These are phyloP conservation scores for Karstenula rhodostoma DNA, from an alignment of 2,329 filamentous ascomycete genomes.

Conservation along the genomic window DNA sequence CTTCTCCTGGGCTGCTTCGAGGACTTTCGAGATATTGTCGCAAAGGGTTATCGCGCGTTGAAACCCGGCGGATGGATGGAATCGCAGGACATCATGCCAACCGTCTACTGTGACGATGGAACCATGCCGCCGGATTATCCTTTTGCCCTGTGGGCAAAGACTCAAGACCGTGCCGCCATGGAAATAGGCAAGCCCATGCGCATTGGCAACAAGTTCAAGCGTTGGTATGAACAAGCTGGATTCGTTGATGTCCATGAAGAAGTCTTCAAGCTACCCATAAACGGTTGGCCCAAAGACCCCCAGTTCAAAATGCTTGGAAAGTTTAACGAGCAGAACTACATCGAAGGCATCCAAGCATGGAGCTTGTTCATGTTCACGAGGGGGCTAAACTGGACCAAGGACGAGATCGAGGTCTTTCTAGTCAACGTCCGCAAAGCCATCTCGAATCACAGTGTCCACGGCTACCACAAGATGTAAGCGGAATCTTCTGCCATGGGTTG, in stretches of 20 bases:
- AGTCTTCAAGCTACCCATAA: conserved; percentile 62
- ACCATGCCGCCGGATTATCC: conserved; percentile 60
- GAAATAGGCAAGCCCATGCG: conserved; percentile 58
- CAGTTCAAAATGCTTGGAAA: conserved; percentile 58
- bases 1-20: conserved; percentile 66
- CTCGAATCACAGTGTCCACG: conserved; percentile 50
- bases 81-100: conserved; percentile 53
- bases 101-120: conserved; percentile 61
- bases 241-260: conserved; percentile 65
- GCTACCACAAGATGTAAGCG: conserved; percentile 54
- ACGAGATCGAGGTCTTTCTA: conserved; percentile 56
- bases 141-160: conserved; percentile 58
- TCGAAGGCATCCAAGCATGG: conserved; percentile 55
- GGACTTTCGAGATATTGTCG: conserved; percentile 65
- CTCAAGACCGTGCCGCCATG: conserved; percentile 55
- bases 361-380: conserved; percentile 54
- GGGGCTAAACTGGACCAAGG: conserved; percentile 53
- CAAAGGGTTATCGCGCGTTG: conserved; percentile 60
- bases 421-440: conserved; percentile 53
- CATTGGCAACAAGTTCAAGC: conserved; percentile 62
- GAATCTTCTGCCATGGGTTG: neutral
- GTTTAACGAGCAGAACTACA: conserved; percentile 58
- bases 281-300: conserved; percentile 60
- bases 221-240: conserved; percentile 64
- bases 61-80: conserved; percentile 65